Base-by-base conservation (phyloP, 495 filamentous ascomycete species). In the Aspergillus indologenus region DNA sequence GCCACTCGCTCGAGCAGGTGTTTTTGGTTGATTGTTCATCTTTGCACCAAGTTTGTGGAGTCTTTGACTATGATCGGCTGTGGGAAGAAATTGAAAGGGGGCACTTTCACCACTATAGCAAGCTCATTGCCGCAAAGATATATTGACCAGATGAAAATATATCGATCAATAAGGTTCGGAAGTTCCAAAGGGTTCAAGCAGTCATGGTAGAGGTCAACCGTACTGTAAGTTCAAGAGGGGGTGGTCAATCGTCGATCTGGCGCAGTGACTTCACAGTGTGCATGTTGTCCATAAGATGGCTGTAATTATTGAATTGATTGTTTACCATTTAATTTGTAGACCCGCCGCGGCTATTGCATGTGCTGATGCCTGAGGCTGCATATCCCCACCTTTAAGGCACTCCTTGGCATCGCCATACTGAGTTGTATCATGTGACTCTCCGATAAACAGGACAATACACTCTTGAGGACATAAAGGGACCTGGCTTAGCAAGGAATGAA, bases 11-110 rank as follows among this genome's bases (percentile, higher is more conserved):
- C 69, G 71, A 3, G 56, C 51, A 47, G 61, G 64, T 20, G 65
- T 61, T 58, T 64, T 73, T 9, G 65, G 61, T 59, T 72, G 69
- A 21, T 65, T 64, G 34, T 78, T 72, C 75, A 78, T 78, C 19
- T 54, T 66, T 58, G 42, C 22, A 59, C 53, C 19, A 3, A 50
- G 34, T 47, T 8, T 40, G 45, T 19, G 44, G n/a, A 22, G 44
- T 58, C 24, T 43, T 23, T 17, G 29, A 45, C 7, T 52, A 20
- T 29, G 9, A 29, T 23, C 20, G 23, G 45, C 5, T 21, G 9
- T 52, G 6, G n/a, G n/a, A 19, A 23, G 31, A 22, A 14, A 56
- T 61, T 23, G 18, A 12, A 56, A 18, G 23, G n/a, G 23, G 51
- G 48, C 45, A 57, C 29, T 23, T 14, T 48, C 45, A 45, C n/a